phyloP scores from a whole-genome alignment of 768 basidiomycete genomes.

The Cubamyces lactineus region DNA sequence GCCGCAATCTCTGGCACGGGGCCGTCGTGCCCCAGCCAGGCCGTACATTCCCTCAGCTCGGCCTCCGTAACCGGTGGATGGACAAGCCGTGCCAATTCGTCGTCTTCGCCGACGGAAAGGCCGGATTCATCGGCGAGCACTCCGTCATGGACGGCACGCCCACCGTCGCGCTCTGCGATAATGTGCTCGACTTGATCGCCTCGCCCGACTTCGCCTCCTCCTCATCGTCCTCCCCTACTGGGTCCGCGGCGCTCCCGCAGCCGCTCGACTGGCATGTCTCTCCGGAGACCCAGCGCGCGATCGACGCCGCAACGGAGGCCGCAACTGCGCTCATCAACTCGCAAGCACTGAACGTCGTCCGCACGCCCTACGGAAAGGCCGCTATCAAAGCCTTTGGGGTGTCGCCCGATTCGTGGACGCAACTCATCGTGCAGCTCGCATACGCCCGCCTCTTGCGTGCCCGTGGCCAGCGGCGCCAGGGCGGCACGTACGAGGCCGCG shows the following conservation, averaged over 20 bases:
- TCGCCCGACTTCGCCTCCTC: slow-evolving; percentile 69
- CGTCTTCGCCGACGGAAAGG: slow-evolving; percentile 78
- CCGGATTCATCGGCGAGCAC: slow-evolving; percentile 93
- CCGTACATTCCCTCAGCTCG: slow-evolving; percentile 32
- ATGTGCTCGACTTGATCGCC: slow-evolving; percentile 62
- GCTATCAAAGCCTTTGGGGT: slow-evolving; percentile 84
- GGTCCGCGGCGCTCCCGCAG: slow-evolving; percentile 28
- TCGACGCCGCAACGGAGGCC: slow-evolving; percentile 56
- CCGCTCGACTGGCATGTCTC: slow-evolving; percentile 57
- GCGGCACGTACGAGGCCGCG: slow-evolving; percentile 93
- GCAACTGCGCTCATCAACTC: slow-evolving; percentile 60
- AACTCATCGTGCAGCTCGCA: slow-evolving; percentile 90
- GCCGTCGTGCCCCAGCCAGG: slow-evolving; percentile 39
- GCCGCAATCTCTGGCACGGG: slow-evolving; percentile 84
- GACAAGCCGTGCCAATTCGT: slow-evolving; percentile 92
- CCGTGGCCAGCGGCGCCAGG: slow-evolving; percentile 51
- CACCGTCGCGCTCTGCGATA: slow-evolving; percentile 71
- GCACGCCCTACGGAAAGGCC: slow-evolving; percentile 82
- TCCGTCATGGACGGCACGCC: slow-evolving; percentile 92
- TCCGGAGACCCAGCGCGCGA: slow-evolving; percentile 49
- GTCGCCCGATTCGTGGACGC: slow-evolving; percentile 95
- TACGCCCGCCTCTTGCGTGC: slow-evolving; percentile 69
- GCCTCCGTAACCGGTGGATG: slow-evolving; percentile 80
- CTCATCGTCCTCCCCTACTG: slow-evolving; percentile 28
- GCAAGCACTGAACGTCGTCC: slow-evolving; percentile 64